These are phyloP conservation scores for Leishmania tarentolae DNA, from an alignment of 208 protist genomes.

Conservation along the genomic window DNA sequence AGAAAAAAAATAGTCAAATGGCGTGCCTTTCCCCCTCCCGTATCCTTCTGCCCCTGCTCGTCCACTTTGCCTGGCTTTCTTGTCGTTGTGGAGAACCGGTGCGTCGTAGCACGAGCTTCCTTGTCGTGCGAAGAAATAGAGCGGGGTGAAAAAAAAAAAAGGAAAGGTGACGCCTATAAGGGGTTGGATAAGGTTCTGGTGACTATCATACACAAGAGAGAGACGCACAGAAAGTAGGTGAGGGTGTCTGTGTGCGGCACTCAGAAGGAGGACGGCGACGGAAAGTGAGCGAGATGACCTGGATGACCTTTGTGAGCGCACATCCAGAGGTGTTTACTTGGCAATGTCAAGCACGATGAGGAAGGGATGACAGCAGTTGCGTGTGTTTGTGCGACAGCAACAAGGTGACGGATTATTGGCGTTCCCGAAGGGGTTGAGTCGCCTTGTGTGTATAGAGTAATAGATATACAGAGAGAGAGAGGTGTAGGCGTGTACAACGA, in stretches of 20 bases:
- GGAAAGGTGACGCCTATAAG: background rate
- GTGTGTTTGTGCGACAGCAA: background rate
- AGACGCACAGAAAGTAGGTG: background rate
- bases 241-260: background rate
- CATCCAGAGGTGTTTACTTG: background rate
- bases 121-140: background rate
- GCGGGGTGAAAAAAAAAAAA: background rate
- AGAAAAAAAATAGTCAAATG: no score
- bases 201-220: background rate
- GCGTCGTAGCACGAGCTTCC: background rate
- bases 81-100: no score
- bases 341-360: background rate
- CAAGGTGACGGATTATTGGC: background rate
- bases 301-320: background rate
- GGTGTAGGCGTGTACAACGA: background rate
- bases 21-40: no score
- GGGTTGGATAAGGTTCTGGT: background rate
- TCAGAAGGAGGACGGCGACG: background rate
- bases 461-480: background rate
- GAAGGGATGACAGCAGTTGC: background rate
- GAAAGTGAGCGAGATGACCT: background rate
- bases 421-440: background rate
- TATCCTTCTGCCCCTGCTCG: background rate
- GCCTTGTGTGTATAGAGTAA: background rate
- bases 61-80: background rate